Evolutionary conservation across 768 basidiomycete species (phyloP).

Genomic region (Dioszegia hungarica): DNA sequence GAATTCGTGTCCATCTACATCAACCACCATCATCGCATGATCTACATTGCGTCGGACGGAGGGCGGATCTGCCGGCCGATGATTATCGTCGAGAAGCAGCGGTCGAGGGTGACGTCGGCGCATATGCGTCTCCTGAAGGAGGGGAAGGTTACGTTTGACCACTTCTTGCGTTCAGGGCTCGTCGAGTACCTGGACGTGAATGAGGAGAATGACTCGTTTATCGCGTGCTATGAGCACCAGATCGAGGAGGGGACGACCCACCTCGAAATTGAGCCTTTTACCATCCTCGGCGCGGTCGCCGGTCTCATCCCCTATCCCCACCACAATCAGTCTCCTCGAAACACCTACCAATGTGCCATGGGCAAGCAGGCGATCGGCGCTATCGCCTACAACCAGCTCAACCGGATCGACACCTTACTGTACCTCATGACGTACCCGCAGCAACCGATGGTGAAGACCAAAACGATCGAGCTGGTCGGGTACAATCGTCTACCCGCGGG

Average conservation of each 20-base stretch:
- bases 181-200: slow-evolving; percentile 99
- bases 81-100: slow-evolving; percentile 86
- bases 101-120: slow-evolving; percentile 68
- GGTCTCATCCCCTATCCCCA: slow-evolving; percentile 98
- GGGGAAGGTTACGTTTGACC: slow-evolving; percentile 76
- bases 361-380: slow-evolving; percentile 99
- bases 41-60: slow-evolving; percentile 94
- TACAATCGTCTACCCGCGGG: slow-evolving; percentile 96
- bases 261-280: slow-evolving; percentile 98
- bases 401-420: slow-evolving; percentile 94
- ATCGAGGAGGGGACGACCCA: slow-evolving; percentile 81
- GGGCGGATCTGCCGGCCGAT: slow-evolving; percentile 95
- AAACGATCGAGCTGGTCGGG: slow-evolving; percentile 92
- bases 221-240: slow-evolving; percentile 86
- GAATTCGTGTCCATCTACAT: slow-evolving; percentile 96
- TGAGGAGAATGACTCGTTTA: slow-evolving; percentile 96
- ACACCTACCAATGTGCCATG: slow-evolving; percentile 99
- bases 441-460: slow-evolving; percentile 98
- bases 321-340: slow-evolving; percentile 97
- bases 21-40: slow-evolving; percentile 88
- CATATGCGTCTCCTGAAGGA: slow-evolving; percentile 81
- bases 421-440: slow-evolving; percentile 97
- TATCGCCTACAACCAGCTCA: slow-evolving; percentile 95
- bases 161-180: slow-evolving; percentile 83
- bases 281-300: slow-evolving; percentile 92